Conservation (phyloP, 176 grass and related monocot species). For the Lolium perenne region DNA sequence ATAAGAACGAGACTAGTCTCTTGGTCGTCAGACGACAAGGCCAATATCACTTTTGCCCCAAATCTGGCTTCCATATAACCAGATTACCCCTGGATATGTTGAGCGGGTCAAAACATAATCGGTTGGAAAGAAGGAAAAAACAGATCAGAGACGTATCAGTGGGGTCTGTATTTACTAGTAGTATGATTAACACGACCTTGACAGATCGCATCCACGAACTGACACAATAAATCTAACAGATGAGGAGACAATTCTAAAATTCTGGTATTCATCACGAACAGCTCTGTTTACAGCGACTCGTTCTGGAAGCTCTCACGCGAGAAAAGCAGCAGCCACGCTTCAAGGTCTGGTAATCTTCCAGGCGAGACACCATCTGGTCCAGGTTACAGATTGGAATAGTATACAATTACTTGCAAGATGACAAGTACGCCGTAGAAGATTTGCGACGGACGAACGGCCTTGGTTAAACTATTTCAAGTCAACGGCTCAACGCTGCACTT, state of each 20-base stretch:
- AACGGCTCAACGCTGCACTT: neutral
- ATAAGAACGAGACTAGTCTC: neutral
- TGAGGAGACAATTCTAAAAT: neutral
- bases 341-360: neutral
- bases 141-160: neutral
- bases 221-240: neutral
- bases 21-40: too few relatives aligned
- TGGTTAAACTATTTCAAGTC: slow-evolving; percentile 11
- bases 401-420: neutral
- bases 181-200: neutral
- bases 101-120: neutral
- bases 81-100: neutral
- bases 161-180: neutral
- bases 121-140: neutral
- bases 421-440: neutral
- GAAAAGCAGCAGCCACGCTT: neutral
- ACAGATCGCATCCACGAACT: neutral
- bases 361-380: neutral
- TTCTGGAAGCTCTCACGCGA: neutral
- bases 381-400: neutral
- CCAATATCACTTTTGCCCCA: neutral
- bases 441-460: neutral
- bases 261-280: neutral
- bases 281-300: neutral
- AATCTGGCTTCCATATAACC: neutral